Evolutionary conservation across 805 yeast species (phyloP), one percentile per base, ranked within the genome.

Genomic region (Myxozyma udenii): DNA sequence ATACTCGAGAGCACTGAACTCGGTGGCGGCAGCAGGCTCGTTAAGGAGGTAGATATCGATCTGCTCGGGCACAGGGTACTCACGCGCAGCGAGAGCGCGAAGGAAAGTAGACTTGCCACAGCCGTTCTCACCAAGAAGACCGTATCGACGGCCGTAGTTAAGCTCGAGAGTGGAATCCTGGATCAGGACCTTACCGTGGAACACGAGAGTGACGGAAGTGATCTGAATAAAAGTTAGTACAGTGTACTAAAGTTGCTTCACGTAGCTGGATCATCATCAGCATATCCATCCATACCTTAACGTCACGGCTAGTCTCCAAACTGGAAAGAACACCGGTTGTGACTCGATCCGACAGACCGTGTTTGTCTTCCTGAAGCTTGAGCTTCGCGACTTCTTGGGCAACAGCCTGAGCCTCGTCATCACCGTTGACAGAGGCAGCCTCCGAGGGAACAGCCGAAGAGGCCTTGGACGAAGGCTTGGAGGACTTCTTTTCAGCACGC

Each of bases 81-180:
- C 98, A 71, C 96, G 82, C 46, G 95, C 95, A 53, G 98, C 97
- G 64, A 93, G 72, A 37, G 98, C 85, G 72, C 87, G 87, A 69
- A 93, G 75, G 65, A 93, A 83, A 22, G 98, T 93, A 43, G 97
- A 89, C 74, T 93, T 93, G 76, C 98, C 98, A 76, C 98, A 93
- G 61, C 98, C 98, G 72, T 93, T 93, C 73, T 90, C 98, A 67
- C 98, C 98, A 67, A 93, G 78, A 57, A 93, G 78, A 75, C 98
- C 98, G 70, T 93, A 93, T 74, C 96, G 84, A 76, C 97, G 85
- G 69, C 98, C 98, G 71, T 83, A 91, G 75, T 93, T 93, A 73
- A 93, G 81, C 76, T 93, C 98, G 63, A 93, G 74, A 44, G 77
- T 78, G 36, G 97, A 85, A 73, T 93, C 98, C 74, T 88, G 96